Evolutionary conservation across 2,329 filamentous ascomycete genomes (phyloP).

Genomic region (Helotiales sp.): DNA sequence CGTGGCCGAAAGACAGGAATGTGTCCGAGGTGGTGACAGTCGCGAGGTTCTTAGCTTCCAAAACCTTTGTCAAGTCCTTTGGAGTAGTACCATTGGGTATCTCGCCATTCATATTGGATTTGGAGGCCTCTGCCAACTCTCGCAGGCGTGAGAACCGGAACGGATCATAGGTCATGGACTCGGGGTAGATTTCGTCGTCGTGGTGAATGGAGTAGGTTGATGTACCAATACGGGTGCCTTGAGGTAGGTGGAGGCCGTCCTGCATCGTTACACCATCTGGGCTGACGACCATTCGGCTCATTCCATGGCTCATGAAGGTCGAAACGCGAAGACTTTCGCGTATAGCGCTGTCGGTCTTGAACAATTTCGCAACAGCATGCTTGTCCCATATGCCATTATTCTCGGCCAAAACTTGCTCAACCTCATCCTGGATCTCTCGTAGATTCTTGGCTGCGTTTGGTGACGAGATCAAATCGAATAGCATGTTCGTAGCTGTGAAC

Average conservation of each 20-base stretch:
- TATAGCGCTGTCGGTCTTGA: constrained; percentile 37
- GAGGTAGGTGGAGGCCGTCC: constrained; percentile 19
- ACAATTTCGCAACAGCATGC: constrained; percentile 32
- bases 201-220: constrained; percentile 20
- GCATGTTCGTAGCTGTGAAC: constrained; percentile 31
- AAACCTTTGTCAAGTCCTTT: constrained; percentile 12
- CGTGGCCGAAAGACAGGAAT: constrained; percentile 21
- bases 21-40: constrained; percentile 20
- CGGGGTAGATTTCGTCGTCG: constrained; percentile 18
- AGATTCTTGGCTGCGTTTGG: constrained; percentile 19
- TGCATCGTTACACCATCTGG: constrained; percentile 27
- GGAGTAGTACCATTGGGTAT: not conserved
- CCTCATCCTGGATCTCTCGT: constrained; percentile 34
- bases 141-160: constrained; percentile 21
- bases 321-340: constrained; percentile 37
- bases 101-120: not conserved
- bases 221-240: constrained; percentile 16
- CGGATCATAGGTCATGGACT: constrained; percentile 20
- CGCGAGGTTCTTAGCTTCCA: constrained; percentile 17
- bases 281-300: constrained; percentile 27
- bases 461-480: constrained; percentile 34
- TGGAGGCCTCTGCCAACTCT: not conserved
- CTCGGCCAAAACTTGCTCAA: constrained; percentile 13
- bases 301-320: constrained; percentile 29
- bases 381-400: constrained; percentile 36